Percentiles rank a stretch among this genome's conserved stretches.
phyloP scores from a whole-genome alignment of 257 asterid genomes.

The Solanum boliviense region DNA sequence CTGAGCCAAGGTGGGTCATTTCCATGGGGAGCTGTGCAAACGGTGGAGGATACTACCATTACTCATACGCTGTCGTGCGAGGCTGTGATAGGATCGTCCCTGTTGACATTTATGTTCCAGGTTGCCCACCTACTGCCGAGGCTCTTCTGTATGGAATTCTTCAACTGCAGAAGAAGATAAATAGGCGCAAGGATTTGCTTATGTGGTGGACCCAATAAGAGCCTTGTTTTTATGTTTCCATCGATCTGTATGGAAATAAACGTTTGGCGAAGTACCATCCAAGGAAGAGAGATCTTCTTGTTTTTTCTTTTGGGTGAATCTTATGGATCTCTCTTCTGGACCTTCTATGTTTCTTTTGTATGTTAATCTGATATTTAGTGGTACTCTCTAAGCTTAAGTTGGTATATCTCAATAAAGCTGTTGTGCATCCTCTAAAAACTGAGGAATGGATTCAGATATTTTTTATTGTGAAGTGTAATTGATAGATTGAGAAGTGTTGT shows the following conservation, averaged over 20 bases:
- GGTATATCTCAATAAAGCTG: neutral
- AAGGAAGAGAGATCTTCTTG: neutral
- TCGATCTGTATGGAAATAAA: neutral
- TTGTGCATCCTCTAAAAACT: neutral
- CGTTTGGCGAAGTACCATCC: neutral
- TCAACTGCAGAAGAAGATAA: slow-evolving; percentile 93
- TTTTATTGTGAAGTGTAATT: neutral
- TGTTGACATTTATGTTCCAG: slow-evolving; percentile 89
- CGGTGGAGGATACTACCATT: slow-evolving; percentile 96
- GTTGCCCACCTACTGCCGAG: slow-evolving; percentile 97
- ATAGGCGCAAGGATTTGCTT: slow-evolving; percentile 90
- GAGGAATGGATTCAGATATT: neutral
- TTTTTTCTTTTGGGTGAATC: neutral
- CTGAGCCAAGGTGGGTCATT: slow-evolving; percentile 99
- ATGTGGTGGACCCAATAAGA: slow-evolving; percentile 87
- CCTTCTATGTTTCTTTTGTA: neutral
- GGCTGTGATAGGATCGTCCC: slow-evolving; percentile 97
- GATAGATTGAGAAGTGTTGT: neutral
- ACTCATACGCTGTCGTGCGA: slow-evolving; percentile 84
- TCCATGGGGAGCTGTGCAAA: slow-evolving; percentile 99
- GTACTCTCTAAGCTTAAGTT: neutral
- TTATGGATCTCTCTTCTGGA: neutral
- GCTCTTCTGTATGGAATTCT: slow-evolving; percentile 91
- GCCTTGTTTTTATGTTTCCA: neutral
- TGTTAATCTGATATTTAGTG: neutral